Conservation (phyloP, 768 basidiomycete species). For the Calvatia gigantea region DNA sequence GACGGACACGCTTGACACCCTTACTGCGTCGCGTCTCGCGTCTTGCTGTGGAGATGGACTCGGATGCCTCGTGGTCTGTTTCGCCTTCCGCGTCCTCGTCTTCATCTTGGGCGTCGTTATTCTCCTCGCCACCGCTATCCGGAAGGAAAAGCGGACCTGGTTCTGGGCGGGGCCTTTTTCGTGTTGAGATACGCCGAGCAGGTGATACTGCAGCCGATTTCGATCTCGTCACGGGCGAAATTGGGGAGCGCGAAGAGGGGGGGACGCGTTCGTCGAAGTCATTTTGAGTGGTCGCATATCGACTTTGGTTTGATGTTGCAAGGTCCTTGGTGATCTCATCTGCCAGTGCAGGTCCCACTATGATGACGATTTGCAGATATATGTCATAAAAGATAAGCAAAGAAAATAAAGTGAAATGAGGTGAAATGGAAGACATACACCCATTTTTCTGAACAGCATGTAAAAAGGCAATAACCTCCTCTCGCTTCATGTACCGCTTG, state of each 20-base stretch:
- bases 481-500: background rate
- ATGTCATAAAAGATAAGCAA: background rate
- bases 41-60: background rate
- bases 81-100: constrained; percentile 3
- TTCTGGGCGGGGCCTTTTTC: constrained; percentile 5
- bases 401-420: background rate
- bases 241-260: background rate
- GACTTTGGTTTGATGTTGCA: background rate
- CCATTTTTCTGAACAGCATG: constrained; percentile 7
- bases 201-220: background rate
- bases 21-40: background rate
- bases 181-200: background rate
- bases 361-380: no score
- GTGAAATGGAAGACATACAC: background rate
- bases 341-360: constrained; percentile 10
- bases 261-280: no score
- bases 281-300: no score
- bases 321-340: no score
- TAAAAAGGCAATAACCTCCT: constrained; percentile 8
- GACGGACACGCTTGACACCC: background rate
- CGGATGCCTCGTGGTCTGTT: background rate
- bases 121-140: no score
- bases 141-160: background rate
- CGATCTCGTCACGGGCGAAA: background rate
- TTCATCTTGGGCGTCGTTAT: background rate